Percentiles rank a stretch among this genome's conserved stretches.
Conservation (phyloP, 2,329 filamentous ascomycete species). For the Bipolaris zeicola region DNA sequence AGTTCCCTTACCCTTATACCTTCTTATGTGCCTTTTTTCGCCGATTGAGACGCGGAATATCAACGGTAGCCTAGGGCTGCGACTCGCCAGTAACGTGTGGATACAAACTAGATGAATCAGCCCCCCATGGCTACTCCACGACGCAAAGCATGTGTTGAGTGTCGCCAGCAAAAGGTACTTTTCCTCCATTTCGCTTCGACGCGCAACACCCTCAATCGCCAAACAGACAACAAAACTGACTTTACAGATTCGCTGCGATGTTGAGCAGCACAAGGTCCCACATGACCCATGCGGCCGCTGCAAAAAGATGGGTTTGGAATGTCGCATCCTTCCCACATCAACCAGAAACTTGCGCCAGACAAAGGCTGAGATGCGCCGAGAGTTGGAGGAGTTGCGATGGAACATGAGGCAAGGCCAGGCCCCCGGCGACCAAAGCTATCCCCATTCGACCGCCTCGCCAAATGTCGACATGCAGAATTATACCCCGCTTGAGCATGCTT, state of each 20-base stretch:
- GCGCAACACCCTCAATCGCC: slow-evolving; percentile 4
- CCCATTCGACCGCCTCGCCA: slow-evolving; percentile 36
- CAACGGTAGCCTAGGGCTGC: slow-evolving; percentile 24
- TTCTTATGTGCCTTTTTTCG: slow-evolving; percentile 33
- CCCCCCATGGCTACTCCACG: slow-evolving; percentile 42
- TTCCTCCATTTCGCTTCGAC: slow-evolving; percentile 4
- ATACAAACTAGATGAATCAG: slow-evolving; percentile 27
- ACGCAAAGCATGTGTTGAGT: slow-evolving; percentile 47
- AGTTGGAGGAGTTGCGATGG: slow-evolving; percentile 45
- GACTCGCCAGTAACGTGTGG: slow-evolving; percentile 27
- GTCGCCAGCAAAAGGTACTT: slow-evolving; percentile 46
- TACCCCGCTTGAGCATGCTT: slow-evolving; percentile 31
- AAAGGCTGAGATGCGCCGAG: slow-evolving; percentile 47
- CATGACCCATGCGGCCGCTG: slow-evolving; percentile 45
- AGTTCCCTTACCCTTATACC: slow-evolving; percentile 24
- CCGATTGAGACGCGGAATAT: slow-evolving; percentile 29
- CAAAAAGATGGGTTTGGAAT: slow-evolving; percentile 45
- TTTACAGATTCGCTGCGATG: slow-evolving; percentile 46
- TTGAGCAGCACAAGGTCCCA: slow-evolving; percentile 46
- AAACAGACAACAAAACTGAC: slow-evolving; percentile 18
- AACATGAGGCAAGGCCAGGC: slow-evolving; percentile 39
- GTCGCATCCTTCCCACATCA: slow-evolving; percentile 45
- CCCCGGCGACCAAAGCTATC: slow-evolving; percentile 33
- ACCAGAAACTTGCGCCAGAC: slow-evolving; percentile 46
- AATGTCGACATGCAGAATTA: slow-evolving; percentile 35